Base-by-base conservation (phyloP, 2,329 filamentous ascomycete species). In the Lecanicillium sp. region DNA sequence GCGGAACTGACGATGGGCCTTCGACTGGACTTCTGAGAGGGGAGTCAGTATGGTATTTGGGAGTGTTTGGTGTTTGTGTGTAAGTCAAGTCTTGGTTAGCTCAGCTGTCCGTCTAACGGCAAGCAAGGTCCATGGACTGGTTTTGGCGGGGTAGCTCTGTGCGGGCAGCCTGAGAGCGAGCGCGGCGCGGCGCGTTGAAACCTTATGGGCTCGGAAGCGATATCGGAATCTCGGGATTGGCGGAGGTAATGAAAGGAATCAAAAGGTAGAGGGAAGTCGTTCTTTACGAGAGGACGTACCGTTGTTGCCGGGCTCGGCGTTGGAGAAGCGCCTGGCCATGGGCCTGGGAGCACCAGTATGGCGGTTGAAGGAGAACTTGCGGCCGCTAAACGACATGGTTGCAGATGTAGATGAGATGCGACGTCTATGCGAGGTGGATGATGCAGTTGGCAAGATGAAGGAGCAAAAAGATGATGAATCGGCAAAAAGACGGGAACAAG, bases 1-100 rank as follows among this genome's bases (percentile, higher is more conserved):
- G 59, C 90, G 86, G 72, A 96, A 95, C 64, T 94, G 86, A 54
- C 85, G 81, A 68, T 96, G 90, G 62, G 90, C 86, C 65, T 86
- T 85, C 60, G 89, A 95, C 60, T 78, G 81, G 56, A 83, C 76
- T 72, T 95, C 89, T 94, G 63, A 6, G 35, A 24, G 20, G 14
- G n/a, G 17, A 27, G 29, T 39, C 10, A 7, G 10, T n/a, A n/a
- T n/a, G n/a, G n/a, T n/a, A n/a, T n/a, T n/a, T n/a, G n/a, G n/a
- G n/a, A n/a, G n/a, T 30, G n/a, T 30, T n/a, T 30, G 27, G 27
- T 30, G n/a, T n/a, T n/a, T n/a, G n/a, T n/a, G n/a, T 30, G 20
- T 32, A 17, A 27, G 42, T n/a, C 21, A 30, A 30, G 9, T n/a
- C n/a, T n/a, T 37, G 17, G 12, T 37, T 37, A 37, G 33, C n/a